Evolutionary conservation across 176 grass and related monocot genomes (phyloP), one percentile per base, ranked within the genome.

Genomic region (Ensete ventricosum): DNA sequence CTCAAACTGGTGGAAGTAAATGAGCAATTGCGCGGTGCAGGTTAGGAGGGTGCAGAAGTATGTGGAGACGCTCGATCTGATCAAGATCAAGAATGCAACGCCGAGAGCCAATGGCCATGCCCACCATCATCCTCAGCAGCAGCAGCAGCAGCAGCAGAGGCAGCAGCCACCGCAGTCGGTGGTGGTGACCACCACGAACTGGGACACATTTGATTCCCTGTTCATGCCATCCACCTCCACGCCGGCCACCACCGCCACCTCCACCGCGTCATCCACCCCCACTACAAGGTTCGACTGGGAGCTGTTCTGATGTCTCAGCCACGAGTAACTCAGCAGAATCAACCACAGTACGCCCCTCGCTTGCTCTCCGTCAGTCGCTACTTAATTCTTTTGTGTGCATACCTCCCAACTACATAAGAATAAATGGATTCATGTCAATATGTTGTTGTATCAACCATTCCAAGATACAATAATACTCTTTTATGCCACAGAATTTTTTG

Each of bases 1-100:
- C 34, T 43, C 34, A 6, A 6, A 6, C 34, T 6, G 34, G 34
- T 43, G 34, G 34, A 43, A 43, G 34, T 43, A 43, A 43, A 6
- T 4, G 34, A 43, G 34, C 34, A 6, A 0, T 43, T 43, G 4
- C 34, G 63, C 0, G 10, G 8, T 79, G 79, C 72, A 96, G 92
- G 92, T 92, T 69, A 96, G 87, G 85, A 87, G 92, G 70, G 92
- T 96, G 65, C 89, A 92, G 81, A 96, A 85, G 77, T 96, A 89
- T 73, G 92, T 96, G 58, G 92, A 96, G 77, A 77, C 78, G 55
- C 92, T 96, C 34, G 92, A 96, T 82, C 80, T 84, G 0, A 83
- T 96, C n/a, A 83, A 74, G 71, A 85, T 52, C 55, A 92, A 85
- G 83, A 96, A 96, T 81, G 86, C 86, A 52, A 23, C 52, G 73